These are phyloP conservation scores for Exophiala phaeomuriformis DNA, from an alignment of 2,329 filamentous ascomycete species.

Conservation along the genomic window DNA sequence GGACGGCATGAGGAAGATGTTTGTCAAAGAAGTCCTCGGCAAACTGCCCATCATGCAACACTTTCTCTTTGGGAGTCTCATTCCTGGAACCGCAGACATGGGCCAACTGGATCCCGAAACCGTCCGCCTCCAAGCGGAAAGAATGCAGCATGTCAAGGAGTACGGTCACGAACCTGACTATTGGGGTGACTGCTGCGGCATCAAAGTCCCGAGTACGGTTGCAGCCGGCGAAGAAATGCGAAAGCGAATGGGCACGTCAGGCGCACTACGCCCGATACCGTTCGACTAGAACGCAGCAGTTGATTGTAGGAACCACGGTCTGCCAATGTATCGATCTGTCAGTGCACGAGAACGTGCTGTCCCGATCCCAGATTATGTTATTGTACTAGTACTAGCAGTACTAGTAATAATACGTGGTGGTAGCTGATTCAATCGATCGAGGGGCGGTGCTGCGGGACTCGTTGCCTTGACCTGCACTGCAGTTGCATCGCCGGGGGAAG, in stretches of 20 bases:
- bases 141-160: constrained; percentile 64
- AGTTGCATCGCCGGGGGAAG: not conserved
- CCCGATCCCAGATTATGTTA: too few species aligned
- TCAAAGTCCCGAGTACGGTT: constrained; percentile 90
- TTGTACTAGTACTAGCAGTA: too few species aligned
- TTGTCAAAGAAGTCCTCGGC: constrained; percentile 80
- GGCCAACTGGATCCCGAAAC: constrained; percentile 50
- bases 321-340: too few species aligned
- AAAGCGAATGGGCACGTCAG: constrained; percentile 57
- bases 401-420: too few species aligned
- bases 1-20: constrained; percentile 94
- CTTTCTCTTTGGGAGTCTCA: constrained; percentile 81
- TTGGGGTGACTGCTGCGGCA: constrained; percentile 97
- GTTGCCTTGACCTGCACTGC: constrained; percentile 16
- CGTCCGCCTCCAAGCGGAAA: constrained; percentile 34
- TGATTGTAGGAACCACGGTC: not conserved
- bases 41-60: constrained; percentile 99
- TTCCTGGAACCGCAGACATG: constrained; percentile 79
- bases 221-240: constrained; percentile 83
- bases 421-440: not conserved
- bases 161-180: constrained; percentile 49
- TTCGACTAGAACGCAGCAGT: constrained; percentile 35
- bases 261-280: constrained; percentile 54
- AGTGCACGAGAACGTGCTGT: too few species aligned
- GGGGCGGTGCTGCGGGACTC: constrained; percentile 5